Base-by-base conservation (phyloP, 176 grass and related monocot genomes). In the Aegilops umbellulata region DNA sequence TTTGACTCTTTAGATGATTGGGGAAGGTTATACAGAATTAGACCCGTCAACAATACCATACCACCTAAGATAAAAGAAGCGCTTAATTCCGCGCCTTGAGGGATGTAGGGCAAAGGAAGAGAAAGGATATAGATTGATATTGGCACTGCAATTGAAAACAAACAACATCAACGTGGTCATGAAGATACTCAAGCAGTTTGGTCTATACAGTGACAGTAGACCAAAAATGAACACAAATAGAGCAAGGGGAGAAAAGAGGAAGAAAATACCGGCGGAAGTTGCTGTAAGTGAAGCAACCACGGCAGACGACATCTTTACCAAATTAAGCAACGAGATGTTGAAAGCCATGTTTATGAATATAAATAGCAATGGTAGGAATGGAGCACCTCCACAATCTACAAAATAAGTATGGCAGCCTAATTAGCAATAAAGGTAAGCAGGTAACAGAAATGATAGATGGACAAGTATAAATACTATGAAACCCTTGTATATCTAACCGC, bases 281-380 rank as follows among this genome's bases (percentile, higher is more conserved):
- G 90, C 74, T 65, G 91, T 93, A 80, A 98, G 96, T 12, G 92
- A 98, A 79, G 93, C 90, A 79, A 98, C 92, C 63, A 94, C 62
- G n/a, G 96, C 93, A 80, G 96, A 95, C 22, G 96, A 95, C 78
- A 95, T 91, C 86, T 98, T 98, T 74, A 98, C 86, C 82, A 98
- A 93, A 88, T 94, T 90, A 73, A 95, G 93, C 88, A 98, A 86
- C 22, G 93, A 92, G 68, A 98, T 91, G 69, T 95, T 98, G 89
- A 98, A 98, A 66, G 69, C 90, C 96, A 98, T 95, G 83, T 95
- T 95, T 53, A 86, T 86, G 69, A 74, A 32, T 86, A 98, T 95
- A 85, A 95, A 95, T 7, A 98, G 57, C 34, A 98, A 77, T 17
- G 93, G 93, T 64, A 95, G 88, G 66, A 91, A 91, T 87, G 95